phyloP scores from a whole-genome alignment of 1,284 basidiomycete species.

The Meripilus lineatus region DNA sequence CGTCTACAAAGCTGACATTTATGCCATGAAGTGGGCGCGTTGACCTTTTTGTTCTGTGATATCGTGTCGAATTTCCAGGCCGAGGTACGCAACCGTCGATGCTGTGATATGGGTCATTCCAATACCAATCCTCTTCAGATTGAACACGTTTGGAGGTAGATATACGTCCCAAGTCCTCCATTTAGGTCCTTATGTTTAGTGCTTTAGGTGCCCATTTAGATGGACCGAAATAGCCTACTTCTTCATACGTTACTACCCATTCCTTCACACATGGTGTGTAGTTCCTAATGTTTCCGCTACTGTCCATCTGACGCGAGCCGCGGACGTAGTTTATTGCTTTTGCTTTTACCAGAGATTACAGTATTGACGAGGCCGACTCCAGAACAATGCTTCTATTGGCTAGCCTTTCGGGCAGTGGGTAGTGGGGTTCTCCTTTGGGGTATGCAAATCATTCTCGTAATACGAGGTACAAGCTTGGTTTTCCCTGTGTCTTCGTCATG shows the following conservation, averaged over 20 bases:
- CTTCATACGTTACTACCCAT: slow-evolving; percentile 11
- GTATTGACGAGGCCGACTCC: too few relatives aligned
- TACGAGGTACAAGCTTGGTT: slow-evolving; percentile 8
- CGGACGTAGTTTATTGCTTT: not conserved
- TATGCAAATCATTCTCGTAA: slow-evolving; percentile 4
- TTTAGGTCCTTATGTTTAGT: not conserved
- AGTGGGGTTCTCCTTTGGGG: not conserved
- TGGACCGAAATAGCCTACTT: slow-evolving; percentile 13
- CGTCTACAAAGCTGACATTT: not conserved
- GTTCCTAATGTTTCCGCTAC: not conserved
- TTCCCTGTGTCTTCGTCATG: slow-evolving; percentile 4
- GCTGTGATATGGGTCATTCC: not conserved
- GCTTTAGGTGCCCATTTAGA: slow-evolving; percentile 6
- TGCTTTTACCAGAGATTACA: not conserved
- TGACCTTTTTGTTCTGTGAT: slow-evolving; percentile 12
- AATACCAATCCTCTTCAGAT: slow-evolving; percentile 2
- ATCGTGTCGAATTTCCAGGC: slow-evolving; percentile 5
- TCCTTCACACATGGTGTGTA: slow-evolving; percentile 6
- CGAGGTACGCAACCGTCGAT: slow-evolving; percentile 7
- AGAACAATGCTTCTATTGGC: not conserved
- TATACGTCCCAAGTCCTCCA: not conserved
- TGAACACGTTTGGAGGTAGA: slow-evolving; percentile 13
- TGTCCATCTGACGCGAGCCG: not conserved
- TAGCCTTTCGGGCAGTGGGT: slow-evolving; percentile 5
- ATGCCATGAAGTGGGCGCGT: slow-evolving; percentile 7